A percentile compares a stretch with the other conserved stretches of the same genome.
Evolutionary conservation across 2,329 filamentous ascomycete species (phyloP).

Genomic region (Magnaporthiopsis rhizophila): DNA sequence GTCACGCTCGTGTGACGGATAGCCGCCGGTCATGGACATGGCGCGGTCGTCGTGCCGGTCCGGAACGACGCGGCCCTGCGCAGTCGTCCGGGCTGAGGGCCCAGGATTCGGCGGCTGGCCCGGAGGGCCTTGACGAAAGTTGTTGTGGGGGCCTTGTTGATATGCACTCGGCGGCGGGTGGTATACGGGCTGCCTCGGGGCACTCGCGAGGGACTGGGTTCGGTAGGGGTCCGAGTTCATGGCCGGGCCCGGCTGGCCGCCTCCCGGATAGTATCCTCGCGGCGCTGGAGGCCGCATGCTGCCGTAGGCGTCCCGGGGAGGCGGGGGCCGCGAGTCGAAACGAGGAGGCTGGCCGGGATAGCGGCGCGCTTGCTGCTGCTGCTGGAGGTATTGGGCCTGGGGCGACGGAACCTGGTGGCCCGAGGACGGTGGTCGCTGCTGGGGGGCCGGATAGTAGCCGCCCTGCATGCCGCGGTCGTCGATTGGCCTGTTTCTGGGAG

Average conservation of each 20-base stretch:
- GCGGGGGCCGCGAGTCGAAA: constrained; percentile 52
- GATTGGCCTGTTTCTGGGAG: constrained; percentile 33
- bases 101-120: constrained; percentile 43
- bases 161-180: constrained; percentile 54
- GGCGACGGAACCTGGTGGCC: constrained; percentile 37
- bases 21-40: constrained; percentile 86
- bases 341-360: constrained; percentile 28
- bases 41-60: constrained; percentile 86
- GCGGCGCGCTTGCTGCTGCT: constrained; percentile 37
- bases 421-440: constrained; percentile 38
- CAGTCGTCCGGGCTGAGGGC: constrained; percentile 55
- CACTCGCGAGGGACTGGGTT: constrained; percentile 84
- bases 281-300: constrained; percentile 39
- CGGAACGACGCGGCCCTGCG: constrained; percentile 84
- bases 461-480: constrained; percentile 18
- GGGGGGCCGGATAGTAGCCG: constrained; percentile 46
- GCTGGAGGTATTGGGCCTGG: constrained; percentile 38
- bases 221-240: constrained; percentile 80
- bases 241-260: constrained; percentile 56
- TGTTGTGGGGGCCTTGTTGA: constrained; percentile 59
- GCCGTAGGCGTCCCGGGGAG: constrained; percentile 34
- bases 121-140: constrained; percentile 63
- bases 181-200: constrained; percentile 65
- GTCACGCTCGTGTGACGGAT: constrained; percentile 62
- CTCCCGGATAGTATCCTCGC: constrained; percentile 46